Percentiles rank a stretch among this genome's conserved stretches.
Conservation (phyloP, 2,329 filamentous ascomycete species). For the Trichophyton benhamiae region DNA sequence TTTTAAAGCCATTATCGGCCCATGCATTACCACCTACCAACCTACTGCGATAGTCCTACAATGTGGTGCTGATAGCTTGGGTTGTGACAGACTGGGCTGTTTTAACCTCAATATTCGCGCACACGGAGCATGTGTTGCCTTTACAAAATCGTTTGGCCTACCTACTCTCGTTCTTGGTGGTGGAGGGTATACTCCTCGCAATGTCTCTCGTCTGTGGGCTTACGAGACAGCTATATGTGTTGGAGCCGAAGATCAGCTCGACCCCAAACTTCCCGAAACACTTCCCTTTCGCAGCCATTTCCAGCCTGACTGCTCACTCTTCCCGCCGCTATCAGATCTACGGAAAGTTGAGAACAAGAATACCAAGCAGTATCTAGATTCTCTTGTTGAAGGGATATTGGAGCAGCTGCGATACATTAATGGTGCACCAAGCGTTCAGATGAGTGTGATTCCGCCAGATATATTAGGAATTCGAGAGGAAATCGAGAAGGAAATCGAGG, state of each 20-base stretch:
- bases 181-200: slow-evolving; percentile 90
- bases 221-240: slow-evolving; percentile 91
- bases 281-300: slow-evolving; percentile 84
- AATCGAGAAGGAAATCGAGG: slow-evolving; percentile 36
- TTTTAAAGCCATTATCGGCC: slow-evolving; percentile 68
- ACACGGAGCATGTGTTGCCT: slow-evolving; percentile 82
- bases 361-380: slow-evolving; percentile 58
- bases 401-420: slow-evolving; percentile 81
- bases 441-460: slow-evolving; percentile 67
- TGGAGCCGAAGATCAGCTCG: slow-evolving; percentile 56
- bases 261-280: slow-evolving; percentile 61
- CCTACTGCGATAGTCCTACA: slow-evolving; percentile 86
- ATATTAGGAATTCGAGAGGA: slow-evolving; percentile 45
- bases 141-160: slow-evolving; percentile 66
- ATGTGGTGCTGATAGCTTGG: slow-evolving; percentile 88
- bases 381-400: slow-evolving; percentile 63
- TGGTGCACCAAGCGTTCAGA: slow-evolving; percentile 75
- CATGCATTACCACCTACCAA: slow-evolving; percentile 70
- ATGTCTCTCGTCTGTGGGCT: slow-evolving; percentile 92
- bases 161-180: slow-evolving; percentile 87
- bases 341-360: slow-evolving; percentile 63
- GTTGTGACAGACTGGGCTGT: slow-evolving; percentile 80
- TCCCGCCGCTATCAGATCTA: slow-evolving; percentile 70
- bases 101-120: slow-evolving; percentile 96
- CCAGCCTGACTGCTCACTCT: slow-evolving; percentile 71